Percentiles rank a stretch among this genome's conserved stretches.
Conservation (phyloP, 1,139 yeast genomes). For the Taiozyma sp. region DNA sequence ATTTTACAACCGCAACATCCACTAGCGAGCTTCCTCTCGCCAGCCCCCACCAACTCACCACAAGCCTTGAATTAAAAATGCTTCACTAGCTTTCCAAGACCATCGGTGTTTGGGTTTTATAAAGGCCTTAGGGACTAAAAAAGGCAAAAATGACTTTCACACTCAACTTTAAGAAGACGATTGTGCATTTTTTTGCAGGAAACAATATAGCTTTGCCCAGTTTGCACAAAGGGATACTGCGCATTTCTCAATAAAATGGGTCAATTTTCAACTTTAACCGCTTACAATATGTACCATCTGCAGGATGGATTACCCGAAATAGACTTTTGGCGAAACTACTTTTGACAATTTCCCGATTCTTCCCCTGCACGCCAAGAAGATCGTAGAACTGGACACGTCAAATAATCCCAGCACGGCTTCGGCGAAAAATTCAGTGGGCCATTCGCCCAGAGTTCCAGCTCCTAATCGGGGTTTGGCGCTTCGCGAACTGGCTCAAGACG, state of each 20-base stretch:
- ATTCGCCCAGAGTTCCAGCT: neutral
- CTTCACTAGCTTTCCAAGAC: no score
- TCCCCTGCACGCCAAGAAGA: neutral
- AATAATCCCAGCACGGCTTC: neutral
- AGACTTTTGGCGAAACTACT: neutral
- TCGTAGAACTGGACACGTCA: neutral
- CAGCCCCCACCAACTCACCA: no score
- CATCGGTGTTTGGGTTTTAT: no score
- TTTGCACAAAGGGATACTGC: neutral
- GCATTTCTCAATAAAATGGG: neutral
- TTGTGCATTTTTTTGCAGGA: neutral
- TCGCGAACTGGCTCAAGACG: neutral
- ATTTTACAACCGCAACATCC: no score
- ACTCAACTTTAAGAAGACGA: no score
- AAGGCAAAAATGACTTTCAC: no score
- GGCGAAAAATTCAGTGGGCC: neutral
- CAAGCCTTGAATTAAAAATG: no score
- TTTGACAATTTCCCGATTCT: neutral
- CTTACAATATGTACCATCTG: neutral
- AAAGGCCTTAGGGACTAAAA: no score
- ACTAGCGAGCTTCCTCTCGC: no score
- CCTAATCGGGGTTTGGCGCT: neutral
- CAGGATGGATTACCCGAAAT: neutral
- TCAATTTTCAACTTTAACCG: neutral
- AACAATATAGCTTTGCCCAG: neutral